Conservation (phyloP, 768 basidiomycete species). For the Dioszegia hungarica region DNA sequence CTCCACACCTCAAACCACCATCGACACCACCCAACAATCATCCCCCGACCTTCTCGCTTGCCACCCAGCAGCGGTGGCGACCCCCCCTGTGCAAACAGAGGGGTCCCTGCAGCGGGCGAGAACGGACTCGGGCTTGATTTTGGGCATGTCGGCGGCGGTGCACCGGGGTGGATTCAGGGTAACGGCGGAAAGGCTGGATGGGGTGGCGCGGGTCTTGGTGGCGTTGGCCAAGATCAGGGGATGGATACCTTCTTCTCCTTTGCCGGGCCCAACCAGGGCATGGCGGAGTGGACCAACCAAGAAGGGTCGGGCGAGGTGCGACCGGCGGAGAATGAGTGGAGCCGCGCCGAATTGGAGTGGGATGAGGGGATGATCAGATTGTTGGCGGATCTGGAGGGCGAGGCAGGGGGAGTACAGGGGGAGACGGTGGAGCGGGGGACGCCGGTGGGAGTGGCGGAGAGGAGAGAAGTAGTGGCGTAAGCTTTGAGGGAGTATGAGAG, state of each 20-base stretch:
- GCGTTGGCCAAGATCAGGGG: slow-evolving; percentile 28
- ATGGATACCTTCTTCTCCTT: slow-evolving; percentile 3
- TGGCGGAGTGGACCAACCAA: neutral
- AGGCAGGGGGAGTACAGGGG: neutral
- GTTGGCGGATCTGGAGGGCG: slow-evolving; percentile 23
- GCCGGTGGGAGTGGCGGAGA: neutral
- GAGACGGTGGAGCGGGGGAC: neutral
- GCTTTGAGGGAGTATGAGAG: neutral
- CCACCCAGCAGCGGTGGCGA: slow-evolving; percentile 48
- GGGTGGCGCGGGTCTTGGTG: slow-evolving; percentile 32
- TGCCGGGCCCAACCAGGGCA: neutral
- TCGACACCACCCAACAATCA: slow-evolving; percentile 6
- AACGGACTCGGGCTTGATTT: slow-evolving; percentile 6
- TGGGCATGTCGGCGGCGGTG: neutral
- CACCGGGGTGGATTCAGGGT: slow-evolving; percentile 4
- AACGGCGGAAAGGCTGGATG: slow-evolving; percentile 17
- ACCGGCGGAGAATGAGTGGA: slow-evolving; percentile 7
- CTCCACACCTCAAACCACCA: neutral
- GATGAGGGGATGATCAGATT: slow-evolving; percentile 38
- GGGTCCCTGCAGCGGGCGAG: slow-evolving; percentile 47
- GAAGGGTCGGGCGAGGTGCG: slow-evolving; percentile 11
- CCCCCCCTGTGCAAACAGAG: slow-evolving; percentile 16
- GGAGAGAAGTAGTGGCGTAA: neutral
- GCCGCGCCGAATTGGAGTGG: slow-evolving; percentile 24
- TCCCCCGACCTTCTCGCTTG: slow-evolving; percentile 24